A percentile compares a stretch with the other conserved stretches of the same genome.
phyloP scores from a whole-genome alignment of 208 protist species.

The Leishmania tropica region DNA sequence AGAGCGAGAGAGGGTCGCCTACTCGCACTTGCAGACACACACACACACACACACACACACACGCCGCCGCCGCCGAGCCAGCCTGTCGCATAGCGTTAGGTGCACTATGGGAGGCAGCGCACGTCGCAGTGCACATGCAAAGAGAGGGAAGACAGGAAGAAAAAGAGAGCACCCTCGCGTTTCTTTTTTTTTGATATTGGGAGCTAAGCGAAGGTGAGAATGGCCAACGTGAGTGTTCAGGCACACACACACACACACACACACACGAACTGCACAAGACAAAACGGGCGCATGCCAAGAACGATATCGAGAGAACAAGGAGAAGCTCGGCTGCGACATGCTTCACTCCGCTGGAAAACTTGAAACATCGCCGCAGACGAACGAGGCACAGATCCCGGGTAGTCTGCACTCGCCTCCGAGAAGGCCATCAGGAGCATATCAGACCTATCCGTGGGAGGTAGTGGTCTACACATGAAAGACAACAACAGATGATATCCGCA shows the following conservation, averaged over 20 bases:
- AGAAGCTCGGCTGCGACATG: not conserved
- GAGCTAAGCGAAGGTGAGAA: not conserved
- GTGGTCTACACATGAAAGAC: not conserved
- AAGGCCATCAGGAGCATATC: not conserved
- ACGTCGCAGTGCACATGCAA: not conserved
- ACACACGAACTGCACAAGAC: no score
- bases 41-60: no score
- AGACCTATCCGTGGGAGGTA: not conserved
- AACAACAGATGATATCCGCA: not conserved
- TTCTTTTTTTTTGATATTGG: not conserved
- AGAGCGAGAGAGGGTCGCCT: no score
- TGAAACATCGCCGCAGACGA: not conserved
- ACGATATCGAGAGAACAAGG: not conserved
- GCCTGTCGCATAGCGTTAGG: no score
- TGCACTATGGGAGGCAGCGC: not conserved
- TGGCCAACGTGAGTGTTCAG: not conserved
- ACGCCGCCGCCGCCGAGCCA: no score
- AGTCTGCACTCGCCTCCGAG: not conserved
- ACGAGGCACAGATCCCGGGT: not conserved
- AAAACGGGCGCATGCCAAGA: not conserved
- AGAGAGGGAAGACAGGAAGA: not conserved
- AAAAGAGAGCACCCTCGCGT: not conserved
- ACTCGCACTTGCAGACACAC: no score
- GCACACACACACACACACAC: no score
- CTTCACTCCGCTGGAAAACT: not conserved